Conservation (phyloP, 352 stramenopile genomes). For the Pythium insidiosum region DNA sequence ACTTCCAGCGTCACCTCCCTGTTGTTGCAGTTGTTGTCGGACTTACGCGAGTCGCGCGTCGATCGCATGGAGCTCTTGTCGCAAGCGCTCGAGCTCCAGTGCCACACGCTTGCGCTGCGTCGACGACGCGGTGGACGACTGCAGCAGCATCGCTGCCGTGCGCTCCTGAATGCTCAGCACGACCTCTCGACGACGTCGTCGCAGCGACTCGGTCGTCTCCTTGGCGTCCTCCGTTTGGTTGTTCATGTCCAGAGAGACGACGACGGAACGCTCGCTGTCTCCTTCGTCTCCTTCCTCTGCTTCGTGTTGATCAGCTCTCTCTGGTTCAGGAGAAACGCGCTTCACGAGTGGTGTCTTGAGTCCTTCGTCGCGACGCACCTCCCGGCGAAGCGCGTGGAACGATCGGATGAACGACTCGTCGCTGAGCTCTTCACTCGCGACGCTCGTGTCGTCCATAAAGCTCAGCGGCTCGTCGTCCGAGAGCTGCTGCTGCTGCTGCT, state of each 20-base stretch:
- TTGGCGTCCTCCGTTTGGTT: too few species aligned
- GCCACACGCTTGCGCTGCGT: not conserved
- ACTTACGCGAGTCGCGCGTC: too few species aligned
- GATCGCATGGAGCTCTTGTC: not conserved
- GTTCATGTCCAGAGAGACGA: too few species aligned
- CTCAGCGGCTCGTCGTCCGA: slow-evolving; percentile 26
- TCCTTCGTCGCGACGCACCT: slow-evolving; percentile 1
- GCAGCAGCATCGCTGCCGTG: slow-evolving; percentile 3
- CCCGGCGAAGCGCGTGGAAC: slow-evolving; percentile 17
- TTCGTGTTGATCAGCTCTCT: not conserved
- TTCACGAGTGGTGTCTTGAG: too few species aligned
- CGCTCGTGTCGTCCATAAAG: slow-evolving; percentile 41
- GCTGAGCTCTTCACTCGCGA: slow-evolving; percentile 46
- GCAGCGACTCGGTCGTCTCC: not conserved
- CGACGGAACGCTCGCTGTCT: too few species aligned
- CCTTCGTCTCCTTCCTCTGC: not conserved
- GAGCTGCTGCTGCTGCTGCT: not conserved
- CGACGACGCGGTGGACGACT: not conserved
- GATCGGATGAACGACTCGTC: slow-evolving; percentile 42
- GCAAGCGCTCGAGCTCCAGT: not conserved
- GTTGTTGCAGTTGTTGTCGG: too few species aligned
- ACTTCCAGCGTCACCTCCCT: too few species aligned
- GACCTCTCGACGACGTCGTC: not conserved
- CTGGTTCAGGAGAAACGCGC: too few species aligned
- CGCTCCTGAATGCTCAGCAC: slow-evolving; percentile 6